Percentiles rank a stretch among this genome's conserved stretches.
Evolutionary conservation across 2,329 filamentous ascomycete species (phyloP).

Genomic region (Bipolaris cookei): DNA sequence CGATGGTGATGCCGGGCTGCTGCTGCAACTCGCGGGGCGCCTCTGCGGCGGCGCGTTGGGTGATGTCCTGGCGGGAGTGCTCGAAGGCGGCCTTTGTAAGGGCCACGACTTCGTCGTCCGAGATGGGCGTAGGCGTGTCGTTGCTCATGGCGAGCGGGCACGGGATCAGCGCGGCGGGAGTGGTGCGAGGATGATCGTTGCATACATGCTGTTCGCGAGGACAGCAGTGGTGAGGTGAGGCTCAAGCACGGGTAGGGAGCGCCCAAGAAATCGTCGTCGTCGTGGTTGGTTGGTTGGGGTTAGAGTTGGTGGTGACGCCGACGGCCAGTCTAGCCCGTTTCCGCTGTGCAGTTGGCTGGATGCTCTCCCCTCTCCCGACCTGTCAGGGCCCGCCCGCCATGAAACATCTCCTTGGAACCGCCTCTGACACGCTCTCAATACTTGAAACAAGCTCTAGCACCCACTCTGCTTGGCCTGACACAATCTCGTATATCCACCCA

Average conservation of each 20-base stretch:
- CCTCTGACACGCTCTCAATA: conserved; percentile 14
- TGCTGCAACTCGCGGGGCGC: conserved; percentile 63
- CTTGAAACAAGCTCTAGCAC: conserved; percentile 11
- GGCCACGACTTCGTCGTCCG: conserved; percentile 68
- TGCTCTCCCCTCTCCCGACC: background rate
- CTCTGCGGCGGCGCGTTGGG: conserved; percentile 58
- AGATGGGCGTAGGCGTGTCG: conserved; percentile 55
- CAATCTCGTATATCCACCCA: background rate
- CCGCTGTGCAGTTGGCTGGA: background rate
- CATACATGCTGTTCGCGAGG: conserved; percentile 18
- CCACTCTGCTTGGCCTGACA: background rate
- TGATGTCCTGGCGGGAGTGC: conserved; percentile 69
- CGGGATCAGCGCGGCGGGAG: conserved; percentile 15
- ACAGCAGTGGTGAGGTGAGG: conserved; percentile 9
- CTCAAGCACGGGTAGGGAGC: background rate
- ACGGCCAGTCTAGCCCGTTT: conserved; percentile 13
- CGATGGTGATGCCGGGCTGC: conserved; percentile 76
- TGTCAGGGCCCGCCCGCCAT: conserved; percentile 19
- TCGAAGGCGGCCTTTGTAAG: conserved; percentile 72
- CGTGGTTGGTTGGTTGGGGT: background rate
- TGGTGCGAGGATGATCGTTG: background rate
- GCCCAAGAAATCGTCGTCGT: background rate
- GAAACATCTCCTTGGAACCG: conserved; percentile 21
- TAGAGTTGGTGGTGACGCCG: background rate
- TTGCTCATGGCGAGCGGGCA: conserved; percentile 46